Base-by-base conservation (phyloP, 768 basidiomycete species). In the Boletus subcaerulescens region DNA sequence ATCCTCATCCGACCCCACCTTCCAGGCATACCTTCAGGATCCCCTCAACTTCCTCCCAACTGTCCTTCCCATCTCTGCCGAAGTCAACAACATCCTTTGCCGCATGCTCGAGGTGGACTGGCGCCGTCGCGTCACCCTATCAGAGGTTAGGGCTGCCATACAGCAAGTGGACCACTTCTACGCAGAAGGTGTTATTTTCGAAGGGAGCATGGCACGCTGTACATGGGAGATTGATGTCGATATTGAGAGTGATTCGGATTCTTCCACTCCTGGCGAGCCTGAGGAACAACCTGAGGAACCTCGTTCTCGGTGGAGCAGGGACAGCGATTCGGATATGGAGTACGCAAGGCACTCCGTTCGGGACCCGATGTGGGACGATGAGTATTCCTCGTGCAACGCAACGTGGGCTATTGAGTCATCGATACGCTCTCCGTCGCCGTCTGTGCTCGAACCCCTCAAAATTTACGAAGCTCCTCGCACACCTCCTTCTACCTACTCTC, bases 11-110 rank as follows among this genome's bases (percentile, higher is more conserved):
- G 96, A 98, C 72, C 86, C 89, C 57, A 94, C 92, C 4, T 99
- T 94, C 78, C 83, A 87, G 62, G 88, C 89, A 1, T 99, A 91
- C 71, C 79, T 91, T 52, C 83, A 81, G 59, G 83, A 91, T 60
- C 89, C 90, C 33, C 57, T 67, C 14, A 80, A 83, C 58, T 96
- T 96, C 76, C 82, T 98, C n/a, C 86, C 86, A 24, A 82, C 82
- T 47, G 88, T 91, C 63, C 84, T 93, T 26, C 92, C 92, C 13
- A 85, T 95, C 57, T 93, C 91, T 6, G 65, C 73, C 4, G 81
- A 86, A 62, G 77, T 87, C 48, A 91, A 93, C 74, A 77, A 79
- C 36, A 77, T 94, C 48, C 81, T 95, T 41, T 79, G 84, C 46
- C 82, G 83, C 53, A 83, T 91, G 72, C 82, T 95, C 52, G 77